Evolutionary conservation across 805 yeast genomes (phyloP), one percentile per base, ranked within the genome.

Genomic region (Pichia pseudocactophila): DNA sequence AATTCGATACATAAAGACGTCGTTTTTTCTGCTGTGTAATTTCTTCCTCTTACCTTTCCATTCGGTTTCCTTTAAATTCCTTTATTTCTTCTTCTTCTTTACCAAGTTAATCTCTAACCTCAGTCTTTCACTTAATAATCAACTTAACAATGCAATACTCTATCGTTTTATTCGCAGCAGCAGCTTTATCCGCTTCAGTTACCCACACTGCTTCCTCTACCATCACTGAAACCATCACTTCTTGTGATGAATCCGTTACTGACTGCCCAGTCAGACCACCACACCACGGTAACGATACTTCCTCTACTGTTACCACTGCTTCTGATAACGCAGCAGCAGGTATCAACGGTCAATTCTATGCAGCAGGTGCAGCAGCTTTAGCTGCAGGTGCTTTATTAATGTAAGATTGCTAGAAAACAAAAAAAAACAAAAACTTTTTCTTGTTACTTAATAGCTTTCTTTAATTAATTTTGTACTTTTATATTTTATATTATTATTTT

Each of bases 81-180:
- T n/a, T 34, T 31, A 39, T 36, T 36, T 40, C 36, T 43, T 37
- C 15, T 48, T 31, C 30, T 18, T 30, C 26, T 13, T 28, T 33
- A 30, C 16, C 30, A 22, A 30, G 34, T 22, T n/a, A 31, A 22
- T 26, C 36, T 37, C 40, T 30, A 45, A 41, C 37, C 17, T 10
- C 30, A 36, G 48, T 47, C 58, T 45, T 48, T 50, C 61, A 32
- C 41, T 54, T 41, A 39, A 45, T 34, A 48, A 48, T 46, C 36
- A 28, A 28, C 12, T 28, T 28, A 28, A 65, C 46, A 64, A 69
- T 69, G 74, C 70, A 68, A 64, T 68, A 66, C 70, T 61, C 70
- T 55, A 59, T 61, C 52, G 62, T 63, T 56, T 28, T 28, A 28
- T 28, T 28, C 31, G 25, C 25, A 22, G 25, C 25, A 22, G 25